Base-by-base conservation (phyloP, 2,329 filamentous ascomycete species). In the Colletotrichum sp. region DNA sequence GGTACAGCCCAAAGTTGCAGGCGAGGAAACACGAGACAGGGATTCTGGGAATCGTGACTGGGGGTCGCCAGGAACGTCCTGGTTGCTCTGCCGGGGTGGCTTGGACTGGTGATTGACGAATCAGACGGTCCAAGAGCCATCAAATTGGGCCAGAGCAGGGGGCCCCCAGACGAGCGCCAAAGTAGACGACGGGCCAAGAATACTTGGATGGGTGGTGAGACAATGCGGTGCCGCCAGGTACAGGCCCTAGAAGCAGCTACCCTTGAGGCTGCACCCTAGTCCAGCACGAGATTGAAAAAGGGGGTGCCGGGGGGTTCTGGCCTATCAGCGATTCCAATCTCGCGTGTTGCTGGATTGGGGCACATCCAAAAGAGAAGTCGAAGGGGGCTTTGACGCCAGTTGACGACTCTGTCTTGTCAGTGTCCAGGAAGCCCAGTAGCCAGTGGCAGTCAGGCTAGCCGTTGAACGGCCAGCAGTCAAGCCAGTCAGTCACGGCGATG, bases 1-100 rank as follows among this genome's bases (percentile, higher is more conserved):
- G 73, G 71, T 57, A 71, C 75, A 64, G 66, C 71, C 66, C 63
- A 64, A 36, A 57, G 44, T 71, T 44, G 76, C 76, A 76, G 72
- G 72, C 55, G 69, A 76, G 72, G 69, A 77, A 77, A 77, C 76
- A 77, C 74, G 76, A 77, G 76, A 63, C 70, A 77, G 76, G 76
- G 76, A 69, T 73, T 44, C 8, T 63, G 55, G 60, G 57, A 73
- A 69, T 74, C 74, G 70, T 32, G 64, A 76, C 70, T 12, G 49
- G 70, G 68, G 69, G 36, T 55, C 36, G 30, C 70, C 70, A 74
- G 74, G 65, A 60, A 65, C 64, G 49, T 13, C 74, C 65, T 52
- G 34, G 69, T 60, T 39, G 12, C 16, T 44, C 44, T 36, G 52
- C 59, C 21, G 44, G 64, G 70, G 70, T 60, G 70, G 74, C 70